Base-by-base conservation (phyloP, 768 basidiomycete species). In the Cystobasidium ongulense region DNA sequence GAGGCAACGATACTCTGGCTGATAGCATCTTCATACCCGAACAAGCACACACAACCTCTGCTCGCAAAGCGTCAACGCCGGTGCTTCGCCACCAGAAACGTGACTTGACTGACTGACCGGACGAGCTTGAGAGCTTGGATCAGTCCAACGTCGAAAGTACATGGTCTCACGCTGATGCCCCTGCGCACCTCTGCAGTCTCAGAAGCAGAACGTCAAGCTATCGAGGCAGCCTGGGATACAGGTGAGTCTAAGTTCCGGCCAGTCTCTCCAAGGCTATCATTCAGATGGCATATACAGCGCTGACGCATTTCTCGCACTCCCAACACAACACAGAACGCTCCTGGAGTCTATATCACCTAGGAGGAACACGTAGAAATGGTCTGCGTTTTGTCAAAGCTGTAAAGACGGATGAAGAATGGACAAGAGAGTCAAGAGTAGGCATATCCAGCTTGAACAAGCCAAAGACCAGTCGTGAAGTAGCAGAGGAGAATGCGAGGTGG, bases 351-450 rank as follows among this genome's bases (percentile, higher is more conserved):
- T 35, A 53, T 2, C 29, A 71, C n/a, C 68, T 71, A 35, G 52
- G 25, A 13, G 53, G 50, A n/a, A 36, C 50, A 23, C 33, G 68
- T 8, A 29, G 68, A n/a, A 33, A 31, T 18, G 53, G 31, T n/a
- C 54, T 71, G 31, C 68, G 68, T 15, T 71, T 71, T 29, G 68
- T 71, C 2, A 31, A 31, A 29, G 68, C 68, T 10, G 35, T 29
- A 2, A 71, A 71, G 54, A 71, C 53, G n/a, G 68, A 71, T 43
- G 68, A 71, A 71, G 68, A 71, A 71, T 71, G 68, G 68, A 46
- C 39, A 18, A 27, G 10, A 41, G 27, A 33, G 15, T 46, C 63
- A 8, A 39, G 65, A 43, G 65, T 43, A 17, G 43, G 39, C 17
- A 17, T 67, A 31, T 27, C 35, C 25, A 25, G 13, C 38, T 3